Evolutionary conservation across 345 rosid genomes (phyloP), one percentile per base, ranked within the genome.

Genomic region (Arabidopsis suecica): DNA sequence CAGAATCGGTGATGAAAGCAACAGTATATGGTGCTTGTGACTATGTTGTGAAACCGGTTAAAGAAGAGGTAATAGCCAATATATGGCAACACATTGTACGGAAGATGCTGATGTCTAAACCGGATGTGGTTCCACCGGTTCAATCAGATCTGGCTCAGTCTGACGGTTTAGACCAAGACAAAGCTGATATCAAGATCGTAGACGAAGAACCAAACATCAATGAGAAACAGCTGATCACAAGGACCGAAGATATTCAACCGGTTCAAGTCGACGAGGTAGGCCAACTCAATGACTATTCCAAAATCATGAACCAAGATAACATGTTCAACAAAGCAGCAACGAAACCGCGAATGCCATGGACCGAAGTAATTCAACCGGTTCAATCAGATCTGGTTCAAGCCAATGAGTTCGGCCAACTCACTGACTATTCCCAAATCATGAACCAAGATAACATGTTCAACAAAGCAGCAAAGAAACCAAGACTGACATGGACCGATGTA

Each of bases 81-180:
- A 50, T 76, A 36, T 76, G 79, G 79, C 63, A 76, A 76, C 79
- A 76, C 69, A 54, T 69, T 54, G 57, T 68, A 1, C 74, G 74
- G n/a, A 76, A 61, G 58, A 51, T 7, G 63, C 11, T 61, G 74
- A 54, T 13, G 51, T 37, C 54, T 40, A 50, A 59, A 49, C 34
- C 53, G 7, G 42, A 16, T 5, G 22, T 56, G n/a, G 11, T 0
- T 45, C 57, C 45, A 41, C 54, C 58, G 0, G 58, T 44, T 61
- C 48, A 68, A 30, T 32, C 60, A 41, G 37, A 68, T 59, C 37
- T 40, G 61, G 55, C 10, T 60, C 73, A 22, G 11, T 23, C 9
- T 23, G 5, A 22, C 6, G 47, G 66, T 58, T 69, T 33, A 20
- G 54, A 2, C 8, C 54, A 44, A 22, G 33, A 5, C 7, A 44